Evolutionary conservation across 345 rosid species (phyloP), one percentile per base, ranked within the genome.

Genomic region (Angophora floribunda): DNA sequence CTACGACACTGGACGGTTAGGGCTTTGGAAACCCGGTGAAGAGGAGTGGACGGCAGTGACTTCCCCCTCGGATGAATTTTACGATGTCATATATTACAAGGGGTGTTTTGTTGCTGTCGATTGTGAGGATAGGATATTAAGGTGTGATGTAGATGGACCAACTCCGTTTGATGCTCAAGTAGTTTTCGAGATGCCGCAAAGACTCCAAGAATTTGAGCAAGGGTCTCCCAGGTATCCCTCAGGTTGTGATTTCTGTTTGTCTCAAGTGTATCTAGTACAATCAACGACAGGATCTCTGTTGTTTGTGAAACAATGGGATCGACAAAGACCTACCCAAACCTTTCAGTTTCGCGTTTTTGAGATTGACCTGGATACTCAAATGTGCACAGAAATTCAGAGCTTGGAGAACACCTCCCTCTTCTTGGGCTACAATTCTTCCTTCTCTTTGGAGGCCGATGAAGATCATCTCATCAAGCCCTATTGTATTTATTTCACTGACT

Each of bases 61-160:
- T 22, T 15, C 21, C 79, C 22, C 6, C 1, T 0, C 11, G 5
- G 0, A 0, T 15, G 21, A 4, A 14, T 15, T 30, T 67, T 2
- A 14, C 1, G 44, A 67, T 14, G 22, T 67, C 12, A 15, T 67
- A 15, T 67, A 15, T 32, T 14, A 30, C 2, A 67, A 67, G 22
- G 79, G 24, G 22, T 67, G 44, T 44, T 67, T 67, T 17, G 12
- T 67, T 67, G 79, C 45, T 32, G 22, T 32, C 4, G 45, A 67
- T 16, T 0, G 5, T 30, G 45, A 7, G 3, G 1, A 17, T 30
- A 7, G 79, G 9, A 32, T 67, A 67, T 32, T 7, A 9, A 30
- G 3, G 22, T 32, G 45, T 12, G 45, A 67, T 8, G 6, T 30
- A 3, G 79, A 67, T 32, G 79, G 79, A 16, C 22, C 79, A 7